Conservation (phyloP, 805 yeast species). For the Candida khao-thaluensis region DNA sequence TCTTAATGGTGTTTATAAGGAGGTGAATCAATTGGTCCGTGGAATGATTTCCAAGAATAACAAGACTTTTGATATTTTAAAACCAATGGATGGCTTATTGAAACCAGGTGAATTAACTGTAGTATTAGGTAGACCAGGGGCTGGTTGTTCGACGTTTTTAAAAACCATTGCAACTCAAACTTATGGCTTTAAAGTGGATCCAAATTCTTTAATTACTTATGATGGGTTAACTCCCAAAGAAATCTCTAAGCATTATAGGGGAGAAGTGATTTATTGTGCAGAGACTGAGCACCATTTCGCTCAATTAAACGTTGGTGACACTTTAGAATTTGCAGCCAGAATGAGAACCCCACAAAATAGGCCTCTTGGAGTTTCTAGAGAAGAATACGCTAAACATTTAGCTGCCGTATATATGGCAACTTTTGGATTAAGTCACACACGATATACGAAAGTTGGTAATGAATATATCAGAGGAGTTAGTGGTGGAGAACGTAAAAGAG, state of each 20-base stretch:
- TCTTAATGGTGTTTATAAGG: conserved; percentile 38
- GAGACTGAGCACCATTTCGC: conserved; percentile 61
- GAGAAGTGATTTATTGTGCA: conserved; percentile 45
- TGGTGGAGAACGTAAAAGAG: conserved; percentile 86
- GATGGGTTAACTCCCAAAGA: conserved; percentile 34
- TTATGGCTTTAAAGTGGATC: conserved; percentile 36
- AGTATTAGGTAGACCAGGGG: conserved; percentile 43
- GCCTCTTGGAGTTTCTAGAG: conserved; percentile 32
- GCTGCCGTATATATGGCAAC: conserved; percentile 45
- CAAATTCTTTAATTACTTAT: conserved; percentile 31
- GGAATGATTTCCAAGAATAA: conserved; percentile 18
- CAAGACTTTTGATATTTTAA: conserved; percentile 19
- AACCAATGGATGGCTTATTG: conserved; percentile 25
- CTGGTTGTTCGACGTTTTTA: conserved; percentile 41
- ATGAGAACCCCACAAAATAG: conserved; percentile 47
- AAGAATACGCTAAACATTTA: conserved; percentile 39
- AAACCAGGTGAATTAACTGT: conserved; percentile 41
- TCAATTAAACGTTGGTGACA: conserved; percentile 53
- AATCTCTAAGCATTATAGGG: conserved; percentile 29
- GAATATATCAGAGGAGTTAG: conserved; percentile 71
- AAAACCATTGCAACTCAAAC: conserved; percentile 39
- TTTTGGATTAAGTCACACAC: conserved; percentile 51
- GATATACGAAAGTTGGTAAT: conserved; percentile 60
- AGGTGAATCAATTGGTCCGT: conserved; percentile 18
- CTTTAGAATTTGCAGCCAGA: conserved; percentile 53